Conservation (phyloP, 2,329 filamentous ascomycete species). For the Venturia pyrina region DNA sequence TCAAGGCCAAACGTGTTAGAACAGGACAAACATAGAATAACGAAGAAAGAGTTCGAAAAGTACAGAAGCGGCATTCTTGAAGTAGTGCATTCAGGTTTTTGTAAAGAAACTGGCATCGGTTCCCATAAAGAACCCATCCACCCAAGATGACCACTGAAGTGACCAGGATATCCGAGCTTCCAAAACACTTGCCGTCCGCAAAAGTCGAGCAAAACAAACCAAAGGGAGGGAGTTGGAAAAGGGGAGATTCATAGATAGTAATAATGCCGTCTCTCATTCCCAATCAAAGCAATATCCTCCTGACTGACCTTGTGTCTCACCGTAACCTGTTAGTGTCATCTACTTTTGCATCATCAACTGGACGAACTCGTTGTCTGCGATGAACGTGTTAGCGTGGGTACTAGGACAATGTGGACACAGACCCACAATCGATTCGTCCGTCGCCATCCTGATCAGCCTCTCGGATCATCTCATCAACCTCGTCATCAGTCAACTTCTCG, state of each 20-base stretch:
- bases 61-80: background rate
- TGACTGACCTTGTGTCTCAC: background rate
- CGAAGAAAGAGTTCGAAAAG: too few relatives aligned
- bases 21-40: background rate
- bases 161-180: conserved; percentile 4
- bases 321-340: background rate
- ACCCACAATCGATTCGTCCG: conserved; percentile 54
- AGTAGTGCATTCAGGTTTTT: background rate
- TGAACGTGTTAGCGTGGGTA: background rate
- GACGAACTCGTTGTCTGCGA: conserved; percentile 44
- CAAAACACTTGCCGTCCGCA: background rate
- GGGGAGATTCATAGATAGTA: background rate
- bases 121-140: background rate
- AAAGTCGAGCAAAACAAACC: background rate
- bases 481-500: conserved; percentile 51
- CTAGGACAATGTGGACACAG: background rate
- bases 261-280: background rate
- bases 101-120: background rate
- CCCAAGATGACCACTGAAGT: background rate
- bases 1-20: background rate
- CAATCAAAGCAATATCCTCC: background rate
- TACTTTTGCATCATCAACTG: conserved; percentile 49
- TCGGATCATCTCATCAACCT: conserved; percentile 57
- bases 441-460: conserved; percentile 56
- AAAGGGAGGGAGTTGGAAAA: background rate